Evolutionary conservation across 192 early-diverging fungal species (phyloP), one percentile per base, ranked within the genome.

Genomic region (Jimgerdemannia flammicorona): DNA sequence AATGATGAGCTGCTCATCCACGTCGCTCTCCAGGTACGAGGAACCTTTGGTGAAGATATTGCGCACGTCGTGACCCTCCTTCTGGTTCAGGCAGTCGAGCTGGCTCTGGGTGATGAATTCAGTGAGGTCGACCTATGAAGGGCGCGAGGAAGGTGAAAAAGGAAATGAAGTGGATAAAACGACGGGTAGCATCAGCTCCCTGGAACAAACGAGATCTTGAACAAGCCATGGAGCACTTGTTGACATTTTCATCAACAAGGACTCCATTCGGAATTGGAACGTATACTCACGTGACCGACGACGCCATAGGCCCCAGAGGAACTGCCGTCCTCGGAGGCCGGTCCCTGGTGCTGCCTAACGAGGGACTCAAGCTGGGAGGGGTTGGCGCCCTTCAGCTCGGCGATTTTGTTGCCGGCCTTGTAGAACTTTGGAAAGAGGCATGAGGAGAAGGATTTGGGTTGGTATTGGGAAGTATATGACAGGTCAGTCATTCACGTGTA

Each of bases 1-100:
- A 44, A 97, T 87, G 54, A 99, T 91, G 64, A 99, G 82, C 75
- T 99, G 97, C 86, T 97, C 97, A 80, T 99, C 97, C 2, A 95
- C 94, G 84, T 99, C 97, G 81, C 91, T 93, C 79, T 99, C 93
- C 67, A 99, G 78, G 66, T 83, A 90, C 3, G 87, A 80, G 10
- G 88, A 90, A 70, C 90, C 90, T 44, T 87, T 86, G 17, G 89
- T 87, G 76, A 97, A 93, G 18, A 94, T 86, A 74, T 93, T 95
- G 6, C 85, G 81, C 71, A 96, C 85, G 17, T 87, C 87, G 74
- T 95, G 90, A 44, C 90, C 88, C 76, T 89, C 90, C 72, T 89
- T 87, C 75, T 96, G 91, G 90, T 99, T 99, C 75, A 97, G 84
- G 77, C 95, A 91, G 68, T 93, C 91, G 67, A 92, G 84, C 83